Conservation (phyloP, 495 filamentous ascomycete species). For the Podospora pseudopauciseta region DNA sequence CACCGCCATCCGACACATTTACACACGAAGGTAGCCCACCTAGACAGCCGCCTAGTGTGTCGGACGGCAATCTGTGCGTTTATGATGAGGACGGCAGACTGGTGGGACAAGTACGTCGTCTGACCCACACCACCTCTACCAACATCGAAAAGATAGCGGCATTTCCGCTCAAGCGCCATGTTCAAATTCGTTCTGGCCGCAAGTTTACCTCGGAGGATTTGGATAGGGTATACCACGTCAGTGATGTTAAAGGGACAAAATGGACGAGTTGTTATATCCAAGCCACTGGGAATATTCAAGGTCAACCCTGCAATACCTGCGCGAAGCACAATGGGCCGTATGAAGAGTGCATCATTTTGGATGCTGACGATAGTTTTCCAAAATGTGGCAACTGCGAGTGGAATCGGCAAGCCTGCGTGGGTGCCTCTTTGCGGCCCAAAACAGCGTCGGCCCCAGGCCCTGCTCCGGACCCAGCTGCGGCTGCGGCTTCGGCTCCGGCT, state of each 20-base stretch:
- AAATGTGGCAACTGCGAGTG: constrained; percentile 38
- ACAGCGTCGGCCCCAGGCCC: neutral
- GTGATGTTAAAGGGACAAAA: constrained; percentile 29
- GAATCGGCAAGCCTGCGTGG: constrained; percentile 27
- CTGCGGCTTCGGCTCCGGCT: neutral
- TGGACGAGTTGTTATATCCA: constrained; percentile 34
- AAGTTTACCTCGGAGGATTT: constrained; percentile 26
- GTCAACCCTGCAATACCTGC: constrained; percentile 26
- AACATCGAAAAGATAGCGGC: neutral
- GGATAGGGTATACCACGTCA: constrained; percentile 23
- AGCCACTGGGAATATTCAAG: constrained; percentile 29
- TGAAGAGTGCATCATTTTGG: constrained; percentile 25
- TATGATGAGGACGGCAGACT: neutral
- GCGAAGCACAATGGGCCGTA: constrained; percentile 22
- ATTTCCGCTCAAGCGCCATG: constrained; percentile 24
- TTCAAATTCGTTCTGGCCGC: constrained; percentile 27
- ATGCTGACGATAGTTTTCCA: constrained; percentile 21
- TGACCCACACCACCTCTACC: neutral
- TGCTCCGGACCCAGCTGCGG: no score
- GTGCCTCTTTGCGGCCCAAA: neutral
- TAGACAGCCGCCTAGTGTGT: neutral
- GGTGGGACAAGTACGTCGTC: neutral
- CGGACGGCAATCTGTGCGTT: neutral
- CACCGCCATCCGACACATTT: neutral
- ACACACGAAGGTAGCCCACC: neutral